Evolutionary conservation across 2,329 filamentous ascomycete species (phyloP), one percentile per base, ranked within the genome.

Genomic region (Aspergillus vadensis): DNA sequence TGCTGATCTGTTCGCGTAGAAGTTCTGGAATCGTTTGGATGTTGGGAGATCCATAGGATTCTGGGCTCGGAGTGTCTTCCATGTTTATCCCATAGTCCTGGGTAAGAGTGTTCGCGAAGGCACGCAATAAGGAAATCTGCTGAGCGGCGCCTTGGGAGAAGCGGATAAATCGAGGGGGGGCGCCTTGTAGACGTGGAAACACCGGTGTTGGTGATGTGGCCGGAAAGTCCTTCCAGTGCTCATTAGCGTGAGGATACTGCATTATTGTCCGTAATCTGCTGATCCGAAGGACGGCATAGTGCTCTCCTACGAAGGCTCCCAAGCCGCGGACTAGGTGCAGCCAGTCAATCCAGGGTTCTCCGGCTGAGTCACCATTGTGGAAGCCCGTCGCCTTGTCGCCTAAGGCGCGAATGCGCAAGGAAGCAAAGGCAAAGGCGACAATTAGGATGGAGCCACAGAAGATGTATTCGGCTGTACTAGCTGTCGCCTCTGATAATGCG

Each of bases 391-490:
- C 38, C 5, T n/a, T 17, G 23, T 7, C 12, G 14, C 43, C 15
- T 17, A 25, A 25, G 8, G 41, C 21, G 9, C 54, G 49, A 7
- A 64, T 32, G 3, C 55, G 51, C 2, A 67, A 44, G 6, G 68
- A 71, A 14, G 59, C 67, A 43, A 68, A 69, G 30, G 65, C 63
- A 50, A 69, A 66, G 2, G 19, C 66, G 3, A 65, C 62, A 7
- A 67, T 38, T 23, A 69, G 32, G 32, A 69, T 47, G 2, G 69
- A 64, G 1, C 66, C 69, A 5, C 58, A 57, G 17, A 66, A 58
- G 3, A 68, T 48, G 3, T 41, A 17, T 41, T 69, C 64, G 7
- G 57, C 60, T 6, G 61, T 63, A 12, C 3, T 55, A 58, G 6
- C 59, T 44, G 10, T 55, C 48, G 1, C 32, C 4, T 36, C 32